Base-by-base conservation (phyloP, 1,139 yeast species). In the Suhomyces maxii region DNA sequence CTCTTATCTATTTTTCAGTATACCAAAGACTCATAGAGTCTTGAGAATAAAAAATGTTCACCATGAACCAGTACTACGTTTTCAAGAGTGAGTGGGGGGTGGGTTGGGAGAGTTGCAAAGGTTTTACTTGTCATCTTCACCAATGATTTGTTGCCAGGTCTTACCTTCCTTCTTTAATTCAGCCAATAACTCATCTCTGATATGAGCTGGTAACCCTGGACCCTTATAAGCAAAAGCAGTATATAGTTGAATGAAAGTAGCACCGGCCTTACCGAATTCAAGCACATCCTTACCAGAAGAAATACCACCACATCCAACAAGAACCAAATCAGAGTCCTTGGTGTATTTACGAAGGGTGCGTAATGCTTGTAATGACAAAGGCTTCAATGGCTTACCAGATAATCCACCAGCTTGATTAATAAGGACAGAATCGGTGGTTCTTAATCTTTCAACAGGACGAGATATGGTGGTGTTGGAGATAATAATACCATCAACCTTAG, bases 241-340 rank as follows among this genome's bases (percentile, higher is more conserved):
- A 68, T 90, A 90, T 45, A 89, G 68, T 65, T 91, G 89, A 39
- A 91, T 83, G 60, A 84, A 88, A 32, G 87, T 79, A 11, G 99
- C 98, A 50, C 99, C 99, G 1, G 97, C 97, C 59, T 80, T 82
- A 33, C 95, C 97, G 67, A 86, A 93, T 56, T 91, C 98, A 45
- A 91, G 70, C 1, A 91, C 97, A 63, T 91, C 98, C 56, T 82
- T 76, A 48, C 96, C 98, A 34, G 74, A 69, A 26, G 87, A 74
- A 55, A 91, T 89, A 52, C 99, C 99, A 46, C 99, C 99, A 67
- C 97, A 90, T 26, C 98, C 99, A 53, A 91, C 80, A 41, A 91
- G 76, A 1, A 90, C 89, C 52, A 90, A 68, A 44, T 79, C 72
- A 8, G 84, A 76, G 51, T 82, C 89, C 57, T 89, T 89, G 40